Evolutionary conservation across 106 monocot genomes (phyloP).

Genomic region (Acorus calamus): DNA sequence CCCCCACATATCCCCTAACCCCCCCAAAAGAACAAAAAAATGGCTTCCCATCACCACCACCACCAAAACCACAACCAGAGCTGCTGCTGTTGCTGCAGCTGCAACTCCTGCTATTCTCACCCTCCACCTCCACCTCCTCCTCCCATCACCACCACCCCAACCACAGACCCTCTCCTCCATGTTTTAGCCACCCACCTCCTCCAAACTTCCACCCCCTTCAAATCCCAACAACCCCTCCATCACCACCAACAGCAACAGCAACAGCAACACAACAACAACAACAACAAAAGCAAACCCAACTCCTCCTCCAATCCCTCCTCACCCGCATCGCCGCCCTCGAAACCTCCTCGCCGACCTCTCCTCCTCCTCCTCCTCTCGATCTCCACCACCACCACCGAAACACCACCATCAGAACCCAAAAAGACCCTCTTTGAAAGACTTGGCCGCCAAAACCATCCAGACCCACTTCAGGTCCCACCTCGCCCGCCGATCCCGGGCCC

Average conservation of each 20-base stretch:
- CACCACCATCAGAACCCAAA: too few relatives aligned
- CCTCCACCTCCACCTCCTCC: slow-evolving; percentile 6
- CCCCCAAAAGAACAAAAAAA: too few relatives aligned
- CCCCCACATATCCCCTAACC: too few relatives aligned
- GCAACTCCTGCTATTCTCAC: slow-evolving; percentile 6
- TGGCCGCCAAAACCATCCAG: slow-evolving; percentile 75
- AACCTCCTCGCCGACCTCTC: slow-evolving; percentile 23
- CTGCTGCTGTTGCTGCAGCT: slow-evolving; percentile 12
- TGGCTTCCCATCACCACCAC: slow-evolving; percentile 3
- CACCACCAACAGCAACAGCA: not conserved
- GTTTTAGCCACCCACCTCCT: slow-evolving; percentile 27
- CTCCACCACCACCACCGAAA: too few relatives aligned
- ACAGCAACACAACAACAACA: not conserved
- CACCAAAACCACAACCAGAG: not conserved
- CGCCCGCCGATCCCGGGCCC: slow-evolving; percentile 56
- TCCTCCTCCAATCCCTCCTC: slow-evolving; percentile 35
- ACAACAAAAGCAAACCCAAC: slow-evolving; percentile 2
- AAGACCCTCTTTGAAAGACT: slow-evolving; percentile 27
- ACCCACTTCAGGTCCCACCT: slow-evolving; percentile 53
- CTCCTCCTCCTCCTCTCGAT: slow-evolving; percentile 2
- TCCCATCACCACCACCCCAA: not conserved
- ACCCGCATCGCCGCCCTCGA: slow-evolving; percentile 24
- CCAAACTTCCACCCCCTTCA: slow-evolving; percentile 1
- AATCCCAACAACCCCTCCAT: not conserved
- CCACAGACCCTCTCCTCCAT: slow-evolving; percentile 42